Evolutionary conservation across 345 rosid genomes (phyloP).

Genomic region (Populus nigra): DNA sequence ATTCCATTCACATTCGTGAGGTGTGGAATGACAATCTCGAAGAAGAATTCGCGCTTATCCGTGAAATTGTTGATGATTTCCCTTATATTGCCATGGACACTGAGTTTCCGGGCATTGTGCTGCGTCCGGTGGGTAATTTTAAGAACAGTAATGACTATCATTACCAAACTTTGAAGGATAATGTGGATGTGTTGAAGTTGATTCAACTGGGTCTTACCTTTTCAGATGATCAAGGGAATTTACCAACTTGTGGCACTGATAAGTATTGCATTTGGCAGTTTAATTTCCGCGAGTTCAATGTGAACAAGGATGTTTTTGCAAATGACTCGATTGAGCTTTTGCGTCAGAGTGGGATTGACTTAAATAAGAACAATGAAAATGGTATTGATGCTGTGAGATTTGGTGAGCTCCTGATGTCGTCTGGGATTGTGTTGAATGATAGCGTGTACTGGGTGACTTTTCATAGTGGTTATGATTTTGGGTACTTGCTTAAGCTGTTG

Average conservation of each 20-base stretch:
- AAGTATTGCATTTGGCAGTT: constrained; percentile 72
- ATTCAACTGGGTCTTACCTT: constrained; percentile 76
- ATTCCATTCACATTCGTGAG: constrained; percentile 60
- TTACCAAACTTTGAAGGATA: constrained; percentile 56
- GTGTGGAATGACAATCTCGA: constrained; percentile 65
- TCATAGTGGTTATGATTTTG: constrained; percentile 79
- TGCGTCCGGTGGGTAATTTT: constrained; percentile 49
- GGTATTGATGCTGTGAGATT: constrained; percentile 54
- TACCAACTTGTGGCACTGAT: constrained; percentile 61
- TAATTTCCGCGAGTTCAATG: constrained; percentile 66
- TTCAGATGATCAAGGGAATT: constrained; percentile 60
- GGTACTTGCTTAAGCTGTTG: constrained; percentile 67
- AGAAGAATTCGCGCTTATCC: constrained; percentile 50
- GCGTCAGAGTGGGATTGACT: constrained; percentile 62
- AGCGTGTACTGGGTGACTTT: constrained; percentile 75
- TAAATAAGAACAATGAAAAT: constrained; percentile 46
- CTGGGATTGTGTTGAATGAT: constrained; percentile 70
- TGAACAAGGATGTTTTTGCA: constrained; percentile 51
- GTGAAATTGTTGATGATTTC: constrained; percentile 50
- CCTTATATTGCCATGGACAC: constrained; percentile 79
- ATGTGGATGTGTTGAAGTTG: constrained; percentile 69
- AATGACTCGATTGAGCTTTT: constrained; percentile 63
- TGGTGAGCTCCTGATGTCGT: constrained; percentile 66
- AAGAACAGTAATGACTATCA: constrained; percentile 48
- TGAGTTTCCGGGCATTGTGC: constrained; percentile 71